A percentile compares a stretch with the other conserved stretches of the same genome.
These are phyloP conservation scores for Crithidia mellificae DNA, from an alignment of 208 protist species.

Conservation along the genomic window DNA sequence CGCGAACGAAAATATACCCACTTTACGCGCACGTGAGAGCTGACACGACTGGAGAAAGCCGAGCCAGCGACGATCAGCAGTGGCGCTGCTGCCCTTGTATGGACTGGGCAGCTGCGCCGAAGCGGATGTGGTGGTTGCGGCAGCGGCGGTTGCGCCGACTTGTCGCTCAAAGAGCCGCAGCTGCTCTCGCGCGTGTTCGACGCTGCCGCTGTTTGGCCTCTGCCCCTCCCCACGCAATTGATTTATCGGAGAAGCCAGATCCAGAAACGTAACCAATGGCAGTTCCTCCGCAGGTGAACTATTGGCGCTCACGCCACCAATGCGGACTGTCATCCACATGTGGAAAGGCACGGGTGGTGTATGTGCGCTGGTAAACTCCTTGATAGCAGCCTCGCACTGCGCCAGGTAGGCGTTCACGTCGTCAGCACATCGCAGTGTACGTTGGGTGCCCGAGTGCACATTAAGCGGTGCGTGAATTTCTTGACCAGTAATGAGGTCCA, in stretches of 20 bases:
- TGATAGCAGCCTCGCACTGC: conserved; percentile 13
- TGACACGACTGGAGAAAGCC: conserved; percentile 26
- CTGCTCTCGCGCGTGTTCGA: conserved; percentile 6
- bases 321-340: conserved; percentile 18
- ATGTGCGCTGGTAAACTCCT: background rate
- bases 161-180: conserved; percentile 10
- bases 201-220: background rate
- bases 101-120: background rate
- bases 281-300: background rate
- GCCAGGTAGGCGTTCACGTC: conserved; percentile 12
- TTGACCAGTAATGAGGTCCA: conserved; percentile 5
- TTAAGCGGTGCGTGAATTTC: conserved; percentile 1
- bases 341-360: conserved; percentile 11
- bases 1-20: conserved; percentile 16
- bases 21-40: conserved; percentile 5
- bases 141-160: background rate
- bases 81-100: background rate
- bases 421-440: background rate
- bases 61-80: conserved; percentile 18
- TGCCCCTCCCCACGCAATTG: too few species aligned
- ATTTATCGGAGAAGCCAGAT: conserved; percentile 12
- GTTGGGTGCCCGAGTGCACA: background rate
- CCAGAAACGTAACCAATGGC: conserved; percentile 16
- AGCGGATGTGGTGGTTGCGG: background rate
- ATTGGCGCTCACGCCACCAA: background rate